Evolutionary conservation across 1,139 yeast species (phyloP), one percentile per base, ranked within the genome.

Genomic region (Debaryomyces fabryi): DNA sequence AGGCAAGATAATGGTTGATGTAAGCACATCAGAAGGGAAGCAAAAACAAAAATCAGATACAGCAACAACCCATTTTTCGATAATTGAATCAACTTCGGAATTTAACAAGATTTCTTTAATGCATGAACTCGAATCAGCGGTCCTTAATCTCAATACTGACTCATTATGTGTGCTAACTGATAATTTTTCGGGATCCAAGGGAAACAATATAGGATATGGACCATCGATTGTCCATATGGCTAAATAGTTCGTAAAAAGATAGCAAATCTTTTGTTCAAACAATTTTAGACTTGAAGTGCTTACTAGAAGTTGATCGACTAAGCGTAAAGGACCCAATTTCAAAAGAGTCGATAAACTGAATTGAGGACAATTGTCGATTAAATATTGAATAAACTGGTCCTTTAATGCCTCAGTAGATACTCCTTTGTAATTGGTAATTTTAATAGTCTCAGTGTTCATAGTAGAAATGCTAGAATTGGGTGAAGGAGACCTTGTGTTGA

Each of bases 51-150:
- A 52, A 49, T 76, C 81, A 3, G 76, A 69, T 7, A 71, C 56
- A 1, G 75, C 78, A 30, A 72, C 74, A 6, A 69, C 77, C 81
- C 81, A 76, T 53, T 75, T 75, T 52, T 76, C 79, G 21, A 74
- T 59, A 4, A 74, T 62, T 3, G 69, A 58, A 32, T 62, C 56
- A 7, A 52, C 50, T 8, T 59, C 57, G 1, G 72, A 65, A 39
- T 56, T 58, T 6, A 69, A 45, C 54, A 57, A 64, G 16, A 58
- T 21, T 8, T 33, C 39, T 6, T 38, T 18, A 8, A 35, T 10
- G 12, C 34, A 25, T 3, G 40, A 29, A 5, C 23, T 12, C 6
- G 18, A 9, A 29, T 39, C 30, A 5, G 24, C 37, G 7, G 47
- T 39, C 2, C 50, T 37, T 12, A 64, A 39, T 40, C 57, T 55